Percentiles rank a stretch among this genome's conserved stretches.
Conservation (phyloP, 2,329 filamentous ascomycete genomes). For the Zasmidium angulare region DNA sequence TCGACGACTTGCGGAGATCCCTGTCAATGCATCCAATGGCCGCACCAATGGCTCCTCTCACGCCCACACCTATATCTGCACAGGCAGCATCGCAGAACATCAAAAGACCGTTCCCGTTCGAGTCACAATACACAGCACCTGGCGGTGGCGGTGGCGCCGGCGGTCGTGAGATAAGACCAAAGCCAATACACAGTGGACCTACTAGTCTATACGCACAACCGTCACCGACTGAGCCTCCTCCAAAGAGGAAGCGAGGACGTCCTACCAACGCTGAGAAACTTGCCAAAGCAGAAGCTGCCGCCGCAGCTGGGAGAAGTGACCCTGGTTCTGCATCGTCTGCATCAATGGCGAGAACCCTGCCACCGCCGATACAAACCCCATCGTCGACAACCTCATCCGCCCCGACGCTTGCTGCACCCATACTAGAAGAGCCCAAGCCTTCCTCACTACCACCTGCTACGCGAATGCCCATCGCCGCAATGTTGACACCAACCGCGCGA, state of each 20-base stretch:
- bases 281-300: constrained; percentile 41
- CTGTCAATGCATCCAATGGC: constrained; percentile 20
- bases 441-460: constrained; percentile 22
- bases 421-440: constrained; percentile 19
- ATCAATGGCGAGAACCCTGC: constrained; percentile 20
- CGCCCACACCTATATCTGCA: constrained; percentile 29
- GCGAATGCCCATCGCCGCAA: constrained; percentile 36
- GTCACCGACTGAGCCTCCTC: constrained; percentile 28
- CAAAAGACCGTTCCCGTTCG: constrained; percentile 32
- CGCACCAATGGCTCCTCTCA: constrained; percentile 22
- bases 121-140: constrained; percentile 26
- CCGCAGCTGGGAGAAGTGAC: constrained; percentile 35
- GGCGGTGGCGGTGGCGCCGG: constrained; percentile 32
- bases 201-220: constrained; percentile 18
- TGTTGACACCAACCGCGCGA: constrained; percentile 31
- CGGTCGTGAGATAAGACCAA: constrained; percentile 48
- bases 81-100: constrained; percentile 18
- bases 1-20: constrained; percentile 30
- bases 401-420: constrained; percentile 5
- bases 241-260: constrained; percentile 49
- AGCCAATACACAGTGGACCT: constrained; percentile 32
- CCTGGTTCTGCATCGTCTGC: constrained; percentile 40
- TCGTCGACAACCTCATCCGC: background rate
- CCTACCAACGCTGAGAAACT: constrained; percentile 50
- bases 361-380: background rate